Base-by-base conservation (phyloP, 2,329 filamentous ascomycete genomes). In the Chrysoporthe puriensis region DNA sequence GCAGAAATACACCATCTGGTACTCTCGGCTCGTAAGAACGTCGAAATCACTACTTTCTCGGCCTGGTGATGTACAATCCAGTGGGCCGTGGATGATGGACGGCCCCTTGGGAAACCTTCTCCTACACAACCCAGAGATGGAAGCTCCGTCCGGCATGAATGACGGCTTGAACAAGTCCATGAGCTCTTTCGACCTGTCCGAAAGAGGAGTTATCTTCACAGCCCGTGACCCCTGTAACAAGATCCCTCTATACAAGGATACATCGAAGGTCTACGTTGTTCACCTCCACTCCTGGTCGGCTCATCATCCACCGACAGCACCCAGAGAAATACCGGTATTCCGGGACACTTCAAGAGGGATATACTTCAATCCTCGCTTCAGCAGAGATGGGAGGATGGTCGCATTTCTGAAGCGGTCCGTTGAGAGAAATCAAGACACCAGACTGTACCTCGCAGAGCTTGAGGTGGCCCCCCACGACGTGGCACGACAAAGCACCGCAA, bases 1-100 rank as follows among this genome's bases (percentile, higher is more conserved):
- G 8, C 72, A 77, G 50, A 76, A 72, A 26, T 75, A 78, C 63
- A 71, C 74, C 4, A 75, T 83, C 36, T 82, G 79, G 77, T 82
- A 81, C 72, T 77, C 76, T 11, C 74, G 72, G 13, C 72, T 82
- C 21, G 66, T 73, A 48, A 70, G 64, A 8, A 63, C 63, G 18
- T 73, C 74, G 6, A 67, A 70, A 14, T 11, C 32, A 2, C 7
- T 7, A 9, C 9, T 34, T 7, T 6, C 54, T 40, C 16, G 18
- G 18, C 4, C 14, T 40, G 32, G 18, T 13, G 18, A 40, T 9
- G 32, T 16, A 11, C 56, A 66, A 5, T 3, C 4, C 18, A 32
- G 32, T 21, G 4, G 36, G 4, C 61, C 34, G 21, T 81, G 78
- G 79, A 71, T 66, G 9, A 70, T 80, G 7, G 63, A 72, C 1